These are phyloP conservation scores for Dothideomycetes sp. DNA, from an alignment of 2,329 filamentous ascomycete species.

Conservation along the genomic window DNA sequence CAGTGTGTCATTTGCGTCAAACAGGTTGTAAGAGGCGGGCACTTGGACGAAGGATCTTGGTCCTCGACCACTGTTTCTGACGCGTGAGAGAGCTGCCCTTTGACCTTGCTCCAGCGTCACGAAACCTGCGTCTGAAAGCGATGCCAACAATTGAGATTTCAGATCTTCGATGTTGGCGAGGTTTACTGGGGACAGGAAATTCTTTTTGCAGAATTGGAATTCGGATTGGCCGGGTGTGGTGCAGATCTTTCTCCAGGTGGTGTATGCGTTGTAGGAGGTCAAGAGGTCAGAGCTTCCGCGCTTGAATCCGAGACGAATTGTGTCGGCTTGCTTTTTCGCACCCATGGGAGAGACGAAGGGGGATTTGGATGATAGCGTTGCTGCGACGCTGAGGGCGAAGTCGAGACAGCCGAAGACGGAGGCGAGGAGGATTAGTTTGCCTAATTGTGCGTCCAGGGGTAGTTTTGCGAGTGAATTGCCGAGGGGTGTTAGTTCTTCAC, in stretches of 20 bases:
- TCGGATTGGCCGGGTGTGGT: slow-evolving; percentile 62
- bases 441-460: slow-evolving; percentile 87
- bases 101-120: slow-evolving; percentile 67
- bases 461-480: slow-evolving; percentile 80
- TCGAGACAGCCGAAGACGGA: slow-evolving; percentile 86
- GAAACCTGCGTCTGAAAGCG: slow-evolving; percentile 77
- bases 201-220: slow-evolving; percentile 86
- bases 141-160: slow-evolving; percentile 80
- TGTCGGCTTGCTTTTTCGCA: slow-evolving; percentile 71
- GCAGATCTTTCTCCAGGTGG: slow-evolving; percentile 77
- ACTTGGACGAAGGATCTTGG: slow-evolving; percentile 75
- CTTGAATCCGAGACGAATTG: slow-evolving; percentile 68
- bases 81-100: slow-evolving; percentile 56
- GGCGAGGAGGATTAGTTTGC: slow-evolving; percentile 82
- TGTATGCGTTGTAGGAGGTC: slow-evolving; percentile 89
- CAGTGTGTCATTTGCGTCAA: slow-evolving; percentile 72
- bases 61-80: slow-evolving; percentile 53
- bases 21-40: slow-evolving; percentile 62
- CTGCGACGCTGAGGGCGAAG: slow-evolving; percentile 82
- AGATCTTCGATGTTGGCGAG: slow-evolving; percentile 89
- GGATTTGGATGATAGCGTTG: slow-evolving; percentile 88
- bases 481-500: slow-evolving; percentile 77
- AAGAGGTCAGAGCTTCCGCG: slow-evolving; percentile 83
- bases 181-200: slow-evolving; percentile 83
- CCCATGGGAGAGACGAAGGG: slow-evolving; percentile 85